Base-by-base conservation (phyloP, 176 grass and related monocot species). In the Phoenix roebelenii region DNA sequence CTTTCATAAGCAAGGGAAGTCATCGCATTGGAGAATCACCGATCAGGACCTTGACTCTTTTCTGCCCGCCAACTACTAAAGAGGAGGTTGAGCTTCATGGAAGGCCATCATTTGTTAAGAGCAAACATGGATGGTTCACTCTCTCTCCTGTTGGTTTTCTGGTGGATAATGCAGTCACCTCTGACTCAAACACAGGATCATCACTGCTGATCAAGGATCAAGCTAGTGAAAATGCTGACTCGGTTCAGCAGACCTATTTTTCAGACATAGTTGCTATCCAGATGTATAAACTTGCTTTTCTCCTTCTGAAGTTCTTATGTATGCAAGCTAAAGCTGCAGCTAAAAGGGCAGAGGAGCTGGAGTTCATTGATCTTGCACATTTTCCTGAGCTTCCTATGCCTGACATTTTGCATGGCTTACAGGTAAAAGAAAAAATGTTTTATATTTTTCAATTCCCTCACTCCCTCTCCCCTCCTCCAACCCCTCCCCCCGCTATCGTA, bases 331-430 rank as follows among this genome's bases (percentile, higher is more conserved):
- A 91, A 57, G 69, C 58, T 56, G 87, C 84, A 77, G 78, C 79
- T 50, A 85, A 77, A 68, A 88, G 84, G 60, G 81, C 87, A 25
- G 87, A 80, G 54, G 93, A 91, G 49, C 52, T 97, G 23, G 87
- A 84, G 44, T 97, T 97, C 64, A 59, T 97, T 70, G 93, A 91
- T 67, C 84, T 82, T 51, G 83, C 79, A 44, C 71, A 83, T 69
- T 83, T 91, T 75, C 93, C 93, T 74, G 87, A 97, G 63, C 80
- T 97, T 80, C 87, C 87, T 29, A 88, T 84, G 68, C 93, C 93
- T 54, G 86, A 97, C 58, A 91, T 91, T 80, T 79, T 97, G 72
- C 84, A 97, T 59, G 81, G 86, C 61, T 83, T 91, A 68, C 93
- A 97, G 87, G 93, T 97, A 75, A 68, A 50, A 51, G 16, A 54